These are phyloP conservation scores for Cymbopogon flexuosus DNA, from an alignment of 202 grass and related monocot genomes.

Conservation along the genomic window DNA sequence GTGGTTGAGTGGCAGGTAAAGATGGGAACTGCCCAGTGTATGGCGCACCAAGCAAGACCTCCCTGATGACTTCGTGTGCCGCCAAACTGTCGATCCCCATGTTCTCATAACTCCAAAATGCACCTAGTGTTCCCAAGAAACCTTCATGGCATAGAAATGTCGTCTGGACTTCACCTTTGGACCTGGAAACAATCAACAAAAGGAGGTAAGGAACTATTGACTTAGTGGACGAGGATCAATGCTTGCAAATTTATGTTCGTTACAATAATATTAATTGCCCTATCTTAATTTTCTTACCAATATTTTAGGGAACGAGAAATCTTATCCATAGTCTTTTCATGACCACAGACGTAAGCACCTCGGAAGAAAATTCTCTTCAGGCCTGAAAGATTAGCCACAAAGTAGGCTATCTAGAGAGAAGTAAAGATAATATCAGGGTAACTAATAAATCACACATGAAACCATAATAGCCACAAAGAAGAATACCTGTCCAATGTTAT, in stretches of 20 bases:
- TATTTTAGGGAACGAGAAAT: conserved; percentile 93
- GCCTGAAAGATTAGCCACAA: conserved; percentile 92
- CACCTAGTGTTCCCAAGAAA: conserved; percentile 91
- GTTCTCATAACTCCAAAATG: conserved; percentile 98
- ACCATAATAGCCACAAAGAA: conserved; percentile 16
- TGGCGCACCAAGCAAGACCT: conserved; percentile 80
- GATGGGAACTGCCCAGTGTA: conserved; percentile 76
- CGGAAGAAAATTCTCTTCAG: conserved; percentile 94
- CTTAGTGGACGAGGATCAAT: conserved; percentile 16
- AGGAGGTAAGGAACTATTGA: neutral
- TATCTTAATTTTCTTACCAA: conserved; percentile 49
- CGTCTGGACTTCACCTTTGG: conserved; percentile 94
- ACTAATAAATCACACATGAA: neutral
- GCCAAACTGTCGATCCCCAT: conserved; percentile 93
- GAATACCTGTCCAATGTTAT: conserved; percentile 91
- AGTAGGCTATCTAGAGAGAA: conserved; percentile 77
- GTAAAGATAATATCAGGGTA: conserved; percentile 12
- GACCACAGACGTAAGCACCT: conserved; percentile 89
- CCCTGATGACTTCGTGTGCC: conserved; percentile 80
- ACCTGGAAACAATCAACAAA: conserved; percentile 48
- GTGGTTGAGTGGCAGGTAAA: conserved; percentile 39
- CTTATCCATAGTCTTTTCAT: conserved; percentile 94
- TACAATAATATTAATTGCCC: neutral
- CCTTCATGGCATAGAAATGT: conserved; percentile 96
- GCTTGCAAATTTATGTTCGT: neutral